Base-by-base conservation (phyloP, 2,329 filamentous ascomycete genomes). In the Madurella fahalii region DNA sequence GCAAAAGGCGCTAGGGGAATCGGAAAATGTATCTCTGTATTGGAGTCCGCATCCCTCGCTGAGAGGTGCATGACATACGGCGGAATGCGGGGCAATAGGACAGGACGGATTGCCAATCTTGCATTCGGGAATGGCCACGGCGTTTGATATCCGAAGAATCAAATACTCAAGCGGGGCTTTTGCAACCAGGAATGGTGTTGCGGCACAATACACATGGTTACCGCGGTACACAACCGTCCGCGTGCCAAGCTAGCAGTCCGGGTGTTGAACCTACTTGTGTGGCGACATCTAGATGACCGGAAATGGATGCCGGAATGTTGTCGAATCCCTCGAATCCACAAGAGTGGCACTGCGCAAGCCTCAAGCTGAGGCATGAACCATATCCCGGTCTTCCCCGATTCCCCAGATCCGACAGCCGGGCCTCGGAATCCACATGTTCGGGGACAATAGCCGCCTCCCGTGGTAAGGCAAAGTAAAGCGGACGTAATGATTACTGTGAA, bases 91-190 rank as follows among this genome's bases (percentile, higher is more conserved):
- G 59, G 56, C 53, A 60, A 58, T 56, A 40, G 61, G 56, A 61
- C 57, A 54, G 53, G 57, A 57, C 56, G 60, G 61, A 59, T 57
- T 61, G 59, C 61, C 60, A 60, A 56, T 62, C 54, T 56, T 60
- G 59, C 61, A 63, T 66, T 61, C 61, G 56, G 63, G 60, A 61
- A 60, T 59, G 61, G 62, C 54, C 59, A 65, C 58, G 64, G 64
- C 64, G 64, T 65, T 66, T 66, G 63, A 66, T 65, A 66, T 65
- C 61, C 57, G 61, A 61, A 62, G 50, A 63, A 63, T 59, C 59
- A 60, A 58, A 57, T 50, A 61, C 55, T 57, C 56, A 59, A 60
- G 53, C 60, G 57, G 56, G 53, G 53, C 58, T 52, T 53, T 56
- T 42, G 52, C 51, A 52, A 47, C 49, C 37, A 43, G 54, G 48